Base-by-base conservation (phyloP, 495 filamentous ascomycete species). In the Penicillium egyptiacum region DNA sequence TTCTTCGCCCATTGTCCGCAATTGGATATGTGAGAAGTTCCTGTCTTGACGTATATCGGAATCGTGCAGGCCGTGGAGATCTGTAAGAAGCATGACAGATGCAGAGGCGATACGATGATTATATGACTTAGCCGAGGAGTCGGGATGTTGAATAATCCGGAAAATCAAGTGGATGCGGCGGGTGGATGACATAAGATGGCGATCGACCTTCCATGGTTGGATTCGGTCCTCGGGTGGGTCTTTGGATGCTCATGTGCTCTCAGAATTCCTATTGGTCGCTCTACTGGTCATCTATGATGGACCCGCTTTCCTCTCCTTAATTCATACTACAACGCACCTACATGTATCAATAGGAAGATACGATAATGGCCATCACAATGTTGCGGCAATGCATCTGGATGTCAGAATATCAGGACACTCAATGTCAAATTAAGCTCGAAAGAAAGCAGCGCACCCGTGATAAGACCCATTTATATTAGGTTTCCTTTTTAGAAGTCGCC, bases 121-220 rank as follows among this genome's bases (percentile, higher is more conserved):
- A 63, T 51, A 54, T 53, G 44, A 35, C 40, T 16, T 23, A 5
- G 10, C 25, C 1, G 39, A n/a, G 42, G 2, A 7, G 19, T 55
- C 54, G 61, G 61, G 20, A n/a, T 40, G 61, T 60, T 63, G 61
- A 63, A 57, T 63, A 63, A 63, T 63, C 57, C 57, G 20, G 37
- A 57, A 63, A 63, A 54, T 33, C 16, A 25, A 19, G 5, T 42
- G 19, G 30, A 33, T 31, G 9, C 11, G 30, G 11, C 30, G 0
- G 30, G 1, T 33, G 4, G 30, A 43, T 39, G 35, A 39, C 35
- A n/a, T 39, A 39, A 37, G 33, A 37, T 31, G 33, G 33, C 5
- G 33, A 37, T 37, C 33, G 5, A n/a, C n/a, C n/a, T n/a, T n/a
- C n/a, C n/a, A n/a, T n/a, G n/a, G n/a, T n/a, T n/a, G n/a, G n/a